Evolutionary conservation across 1,284 basidiomycete genomes (phyloP).

Genomic region (Rhodotorula sp.): DNA sequence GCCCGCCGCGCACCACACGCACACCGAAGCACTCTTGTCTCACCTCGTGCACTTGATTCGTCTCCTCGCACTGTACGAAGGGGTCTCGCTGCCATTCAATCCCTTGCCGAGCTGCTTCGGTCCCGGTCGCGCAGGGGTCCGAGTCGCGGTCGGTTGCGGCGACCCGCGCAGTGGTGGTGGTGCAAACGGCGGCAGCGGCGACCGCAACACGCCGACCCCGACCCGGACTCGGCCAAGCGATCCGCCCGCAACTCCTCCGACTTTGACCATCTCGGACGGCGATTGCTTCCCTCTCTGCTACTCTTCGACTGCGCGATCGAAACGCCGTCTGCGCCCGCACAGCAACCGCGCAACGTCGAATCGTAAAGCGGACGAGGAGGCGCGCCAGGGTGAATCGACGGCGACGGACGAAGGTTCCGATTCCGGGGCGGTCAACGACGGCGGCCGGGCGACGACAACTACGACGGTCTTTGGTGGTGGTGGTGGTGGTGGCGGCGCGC

Average conservation of each 20-base stretch:
- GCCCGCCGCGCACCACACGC: background rate
- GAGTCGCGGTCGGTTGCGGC: conserved; percentile 9
- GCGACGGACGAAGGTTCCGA: background rate
- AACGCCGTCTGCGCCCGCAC: too few relatives aligned
- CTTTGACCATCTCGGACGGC: background rate
- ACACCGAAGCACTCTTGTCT: conserved; percentile 24
- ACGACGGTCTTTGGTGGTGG: too few relatives aligned
- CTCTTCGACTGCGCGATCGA: background rate
- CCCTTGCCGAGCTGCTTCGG: conserved; percentile 19
- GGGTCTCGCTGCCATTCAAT: conserved; percentile 20
- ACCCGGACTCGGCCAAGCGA: background rate
- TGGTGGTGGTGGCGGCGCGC: too few relatives aligned
- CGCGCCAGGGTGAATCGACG: background rate
- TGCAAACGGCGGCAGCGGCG: background rate
- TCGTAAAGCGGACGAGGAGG: background rate
- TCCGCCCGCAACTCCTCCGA: background rate
- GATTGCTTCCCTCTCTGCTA: background rate
- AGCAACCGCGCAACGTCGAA: background rate
- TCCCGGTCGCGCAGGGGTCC: conserved; percentile 23
- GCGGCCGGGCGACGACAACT: background rate
- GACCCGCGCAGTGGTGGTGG: background rate
- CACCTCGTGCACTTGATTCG: conserved; percentile 23
- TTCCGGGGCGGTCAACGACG: too few relatives aligned
- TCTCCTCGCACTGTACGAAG: conserved; percentile 34
- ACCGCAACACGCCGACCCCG: background rate